A percentile compares a stretch with the other conserved stretches of the same genome.
Evolutionary conservation across 2,329 filamentous ascomycete genomes (phyloP).

Genomic region (Hypoxylon sp.): DNA sequence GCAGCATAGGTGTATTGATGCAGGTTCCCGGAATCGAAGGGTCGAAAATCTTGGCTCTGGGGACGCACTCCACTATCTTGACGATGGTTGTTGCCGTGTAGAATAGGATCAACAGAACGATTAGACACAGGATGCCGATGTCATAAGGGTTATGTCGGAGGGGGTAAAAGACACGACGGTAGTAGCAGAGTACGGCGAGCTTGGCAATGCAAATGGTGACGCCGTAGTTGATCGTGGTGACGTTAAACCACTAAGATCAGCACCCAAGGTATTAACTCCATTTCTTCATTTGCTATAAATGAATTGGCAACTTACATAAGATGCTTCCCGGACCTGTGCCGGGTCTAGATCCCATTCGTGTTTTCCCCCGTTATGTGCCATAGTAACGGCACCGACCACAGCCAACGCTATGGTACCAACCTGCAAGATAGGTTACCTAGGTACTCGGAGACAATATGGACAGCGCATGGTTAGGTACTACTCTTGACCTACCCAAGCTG

Average conservation of each 20-base stretch:
- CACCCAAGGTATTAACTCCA: background rate
- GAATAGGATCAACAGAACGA: constrained; percentile 32
- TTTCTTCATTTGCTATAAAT: background rate
- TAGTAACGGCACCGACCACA: constrained; percentile 18
- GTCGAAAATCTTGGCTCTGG: constrained; percentile 41
- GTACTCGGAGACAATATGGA: background rate
- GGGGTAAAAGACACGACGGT: constrained; percentile 47
- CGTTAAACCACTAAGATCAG: constrained; percentile 43
- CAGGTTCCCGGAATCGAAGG: constrained; percentile 35
- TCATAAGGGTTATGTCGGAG: constrained; percentile 39
- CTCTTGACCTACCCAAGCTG: constrained; percentile 25
- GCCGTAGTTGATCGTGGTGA: constrained; percentile 41
- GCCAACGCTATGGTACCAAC: constrained; percentile 33
- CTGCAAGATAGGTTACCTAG: constrained; percentile 8
- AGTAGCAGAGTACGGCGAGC: constrained; percentile 42
- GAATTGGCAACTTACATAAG: constrained; percentile 29
- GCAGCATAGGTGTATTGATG: constrained; percentile 24
- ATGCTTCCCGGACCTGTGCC: constrained; percentile 25
- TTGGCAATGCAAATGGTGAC: constrained; percentile 44
- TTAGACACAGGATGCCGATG: constrained; percentile 39
- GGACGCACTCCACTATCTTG: constrained; percentile 44
- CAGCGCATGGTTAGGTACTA: background rate
- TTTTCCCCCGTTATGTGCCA: constrained; percentile 40
- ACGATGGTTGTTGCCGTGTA: constrained; percentile 37
- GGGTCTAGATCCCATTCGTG: constrained; percentile 44